Base-by-base conservation (phyloP, 306 rosid species). In the Castanopsis chinensis region DNA sequence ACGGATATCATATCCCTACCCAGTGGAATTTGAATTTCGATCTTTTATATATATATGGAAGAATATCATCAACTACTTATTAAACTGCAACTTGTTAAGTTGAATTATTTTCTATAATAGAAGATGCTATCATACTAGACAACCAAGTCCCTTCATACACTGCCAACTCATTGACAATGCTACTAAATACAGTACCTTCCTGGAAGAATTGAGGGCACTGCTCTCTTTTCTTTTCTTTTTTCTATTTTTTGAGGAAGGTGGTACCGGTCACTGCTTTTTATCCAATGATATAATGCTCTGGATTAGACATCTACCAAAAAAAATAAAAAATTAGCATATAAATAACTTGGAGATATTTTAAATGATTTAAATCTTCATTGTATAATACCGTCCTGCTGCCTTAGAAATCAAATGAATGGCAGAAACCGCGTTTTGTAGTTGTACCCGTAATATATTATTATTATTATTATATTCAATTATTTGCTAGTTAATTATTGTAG, bases 351-450 rank as follows among this genome's bases (percentile, higher is more conserved):
- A 65, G 58, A 76, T 56, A 41, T 71, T 55, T 60, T 75, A 41
- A 79, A 55, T 68, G 6, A 74, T 83, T 63, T 18, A 20, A 73
- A n/a, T 68, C 28, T 69, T 56, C 77, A 77, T 76, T 79, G 52
- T 45, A 80, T 76, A 59, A 27, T 80, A 33, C 61, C 56, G n/a
- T 54, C 65, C 53, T 55, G n/a, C 75, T 54, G 43, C 71, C 70
- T 73, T 13, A 52, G 19, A 35, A 71, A 37, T 58, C 73, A 73
- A 60, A 67, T 77, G 81, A 71, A 54, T n/a, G 53, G 51, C 79
- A 78, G 89, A 87, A 85, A 87, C 83, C 90, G 88, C 91, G 95
- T 89, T 81, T 73, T 79, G 53, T 69, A 78, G 88, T 27, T 75
- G 85, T 77, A 74, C 85, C 69, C 43, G 33, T 61, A 79, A 59